A percentile compares a stretch with the other conserved stretches of the same genome.
Evolutionary conservation across 805 yeast genomes (phyloP).

Genomic region (Lipomyces orientalis): DNA sequence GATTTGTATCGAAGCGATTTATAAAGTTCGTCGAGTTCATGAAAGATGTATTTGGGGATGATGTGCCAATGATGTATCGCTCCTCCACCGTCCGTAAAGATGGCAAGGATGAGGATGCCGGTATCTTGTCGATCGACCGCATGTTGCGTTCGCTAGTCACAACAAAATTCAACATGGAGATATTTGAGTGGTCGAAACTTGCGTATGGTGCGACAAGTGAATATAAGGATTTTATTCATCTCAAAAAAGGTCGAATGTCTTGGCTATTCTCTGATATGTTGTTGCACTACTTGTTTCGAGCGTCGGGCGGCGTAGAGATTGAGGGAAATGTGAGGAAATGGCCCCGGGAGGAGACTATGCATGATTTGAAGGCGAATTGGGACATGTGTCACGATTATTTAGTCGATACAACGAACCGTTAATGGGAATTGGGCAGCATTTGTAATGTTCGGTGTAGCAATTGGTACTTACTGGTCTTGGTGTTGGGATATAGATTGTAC

Average conservation of each 20-base stretch:
- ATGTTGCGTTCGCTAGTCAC: slow-evolving; percentile 23
- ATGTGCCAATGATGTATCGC: slow-evolving; percentile 32
- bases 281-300: slow-evolving; percentile 29
- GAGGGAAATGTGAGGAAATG: slow-evolving; percentile 17
- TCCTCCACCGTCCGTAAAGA: slow-evolving; percentile 9
- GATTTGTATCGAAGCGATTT: slow-evolving; percentile 15
- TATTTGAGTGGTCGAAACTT: slow-evolving; percentile 25
- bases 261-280: slow-evolving; percentile 29
- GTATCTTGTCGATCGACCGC: slow-evolving; percentile 23
- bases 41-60: slow-evolving; percentile 14
- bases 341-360: slow-evolving; percentile 14
- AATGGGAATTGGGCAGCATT: background rate
- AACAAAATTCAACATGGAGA: slow-evolving; percentile 13
- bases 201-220: slow-evolving; percentile 9
- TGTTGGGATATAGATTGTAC: background rate
- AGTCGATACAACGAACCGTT: slow-evolving; percentile 10
- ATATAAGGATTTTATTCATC: slow-evolving; percentile 20
- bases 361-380: slow-evolving; percentile 18
- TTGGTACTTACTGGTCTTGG: background rate
- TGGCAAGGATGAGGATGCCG: slow-evolving; percentile 10
- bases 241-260: slow-evolving; percentile 15
- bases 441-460: background rate
- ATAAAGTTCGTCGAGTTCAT: slow-evolving; percentile 17
- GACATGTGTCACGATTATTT: slow-evolving; percentile 19
- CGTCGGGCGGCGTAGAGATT: slow-evolving; percentile 30